These are phyloP conservation scores for Didymellaceae sp. DNA, from an alignment of 2,329 filamentous ascomycete genomes.

Conservation along the genomic window DNA sequence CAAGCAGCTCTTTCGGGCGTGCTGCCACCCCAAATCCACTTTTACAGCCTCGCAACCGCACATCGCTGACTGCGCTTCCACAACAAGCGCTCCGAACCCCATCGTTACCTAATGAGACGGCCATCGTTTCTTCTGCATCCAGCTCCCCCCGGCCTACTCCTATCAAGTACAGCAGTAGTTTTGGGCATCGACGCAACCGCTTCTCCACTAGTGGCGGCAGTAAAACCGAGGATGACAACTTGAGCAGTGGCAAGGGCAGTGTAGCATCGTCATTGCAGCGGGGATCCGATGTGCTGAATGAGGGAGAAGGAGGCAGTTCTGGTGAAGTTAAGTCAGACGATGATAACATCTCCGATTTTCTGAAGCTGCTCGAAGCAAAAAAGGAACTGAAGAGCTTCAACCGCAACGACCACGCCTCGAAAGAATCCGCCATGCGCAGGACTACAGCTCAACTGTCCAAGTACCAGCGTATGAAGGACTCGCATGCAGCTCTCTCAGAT, in stretches of 20 bases:
- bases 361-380: slow-evolving; percentile 85
- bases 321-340: slow-evolving; percentile 79
- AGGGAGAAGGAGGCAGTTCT: slow-evolving; percentile 67
- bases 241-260: slow-evolving; percentile 81
- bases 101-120: slow-evolving; percentile 66
- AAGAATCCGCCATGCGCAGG: slow-evolving; percentile 73
- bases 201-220: slow-evolving; percentile 78
- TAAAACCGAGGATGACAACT: slow-evolving; percentile 74
- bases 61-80: slow-evolving; percentile 76
- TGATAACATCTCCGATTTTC: slow-evolving; percentile 90
- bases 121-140: slow-evolving; percentile 69
- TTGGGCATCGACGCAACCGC: slow-evolving; percentile 81
- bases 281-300: slow-evolving; percentile 79
- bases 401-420: slow-evolving; percentile 62
- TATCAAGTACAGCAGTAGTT: slow-evolving; percentile 92
- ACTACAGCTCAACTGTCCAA: slow-evolving; percentile 81
- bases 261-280: slow-evolving; percentile 73
- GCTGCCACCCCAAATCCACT: slow-evolving; percentile 33
- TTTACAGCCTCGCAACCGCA: slow-evolving; percentile 68
- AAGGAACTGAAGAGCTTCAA: slow-evolving; percentile 87
- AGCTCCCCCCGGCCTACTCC: slow-evolving; percentile 80
- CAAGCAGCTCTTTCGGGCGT: slow-evolving; percentile 32
- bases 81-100: slow-evolving; percentile 74
- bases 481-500: slow-evolving; percentile 86
- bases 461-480: slow-evolving; percentile 88